Evolutionary conservation across 1,284 basidiomycete genomes (phyloP).

Genomic region (Pseudozyma hubeiensis): DNA sequence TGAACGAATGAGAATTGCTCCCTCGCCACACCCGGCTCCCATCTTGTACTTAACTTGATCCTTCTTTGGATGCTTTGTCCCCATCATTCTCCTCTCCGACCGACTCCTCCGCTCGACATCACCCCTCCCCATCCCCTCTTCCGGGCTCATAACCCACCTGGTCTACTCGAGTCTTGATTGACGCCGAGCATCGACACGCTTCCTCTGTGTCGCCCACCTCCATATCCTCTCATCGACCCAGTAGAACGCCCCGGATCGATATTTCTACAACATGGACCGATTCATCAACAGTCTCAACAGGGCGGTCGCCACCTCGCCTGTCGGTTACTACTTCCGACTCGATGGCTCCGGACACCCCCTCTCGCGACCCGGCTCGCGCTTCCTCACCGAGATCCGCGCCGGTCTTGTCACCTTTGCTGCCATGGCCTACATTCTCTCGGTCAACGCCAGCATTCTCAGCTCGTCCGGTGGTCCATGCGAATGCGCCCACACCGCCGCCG

Average conservation of each 20-base stretch:
- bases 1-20: too few relatives aligned
- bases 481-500: conserved; percentile 72
- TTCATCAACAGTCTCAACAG: conserved; percentile 65
- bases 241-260: background rate
- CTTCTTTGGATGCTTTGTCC: background rate
- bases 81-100: conserved; percentile 1
- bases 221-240: background rate
- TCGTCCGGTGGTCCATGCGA: conserved; percentile 84
- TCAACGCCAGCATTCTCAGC: conserved; percentile 76
- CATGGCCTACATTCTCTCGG: conserved; percentile 74
- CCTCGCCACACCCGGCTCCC: background rate
- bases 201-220: background rate
- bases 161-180: conserved; percentile 36
- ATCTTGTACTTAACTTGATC: conserved; percentile 6
- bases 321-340: conserved; percentile 84
- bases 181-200: conserved; percentile 15
- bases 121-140: background rate
- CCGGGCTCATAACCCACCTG: background rate
- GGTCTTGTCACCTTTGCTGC: conserved; percentile 66
- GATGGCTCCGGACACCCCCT: conserved; percentile 83
- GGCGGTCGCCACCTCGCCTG: conserved; percentile 75
- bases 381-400: conserved; percentile 70
- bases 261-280: conserved; percentile 17
- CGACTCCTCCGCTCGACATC: conserved; percentile 5
- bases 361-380: conserved; percentile 80